phyloP scores from a whole-genome alignment of 352 stramenopile genomes.

The Poterioochromonas sp. region DNA sequence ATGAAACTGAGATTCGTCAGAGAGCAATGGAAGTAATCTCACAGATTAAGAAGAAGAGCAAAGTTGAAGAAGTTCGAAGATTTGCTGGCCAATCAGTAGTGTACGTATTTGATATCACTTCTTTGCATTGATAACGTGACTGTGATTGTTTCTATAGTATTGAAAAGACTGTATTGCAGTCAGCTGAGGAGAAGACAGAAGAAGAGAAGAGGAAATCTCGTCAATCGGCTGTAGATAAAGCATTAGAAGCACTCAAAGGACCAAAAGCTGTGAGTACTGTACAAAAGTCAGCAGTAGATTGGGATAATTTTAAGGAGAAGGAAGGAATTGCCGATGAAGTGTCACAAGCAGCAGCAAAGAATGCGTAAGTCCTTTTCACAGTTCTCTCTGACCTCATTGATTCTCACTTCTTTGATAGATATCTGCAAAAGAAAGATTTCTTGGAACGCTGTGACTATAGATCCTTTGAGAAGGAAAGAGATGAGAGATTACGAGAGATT shows the following conservation, averaged over 20 bases:
- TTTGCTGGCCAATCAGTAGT: background rate
- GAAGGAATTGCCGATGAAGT: conserved; percentile 37
- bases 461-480: conserved; percentile 44
- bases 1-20: too few relatives aligned
- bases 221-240: background rate
- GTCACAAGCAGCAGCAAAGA: conserved; percentile 28
- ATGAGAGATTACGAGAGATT: too few relatives aligned
- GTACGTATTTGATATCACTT: background rate
- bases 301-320: conserved; percentile 45
- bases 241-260: conserved; percentile 22
- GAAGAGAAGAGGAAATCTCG: background rate
- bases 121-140: conserved; percentile 4
- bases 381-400: background rate
- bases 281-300: conserved; percentile 44
- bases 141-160: conserved; percentile 2
- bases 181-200: background rate
- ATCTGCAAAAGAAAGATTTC: conserved; percentile 43
- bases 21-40: too few relatives aligned
- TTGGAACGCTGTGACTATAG: conserved; percentile 40
- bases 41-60: background rate
- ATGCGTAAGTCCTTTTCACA: background rate
- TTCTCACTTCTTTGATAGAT: background rate
- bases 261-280: conserved; percentile 34
- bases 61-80: background rate
- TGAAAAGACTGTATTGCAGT: background rate